phyloP scores from a whole-genome alignment of 345 rosid species.

The Ailanthus altissimus region DNA sequence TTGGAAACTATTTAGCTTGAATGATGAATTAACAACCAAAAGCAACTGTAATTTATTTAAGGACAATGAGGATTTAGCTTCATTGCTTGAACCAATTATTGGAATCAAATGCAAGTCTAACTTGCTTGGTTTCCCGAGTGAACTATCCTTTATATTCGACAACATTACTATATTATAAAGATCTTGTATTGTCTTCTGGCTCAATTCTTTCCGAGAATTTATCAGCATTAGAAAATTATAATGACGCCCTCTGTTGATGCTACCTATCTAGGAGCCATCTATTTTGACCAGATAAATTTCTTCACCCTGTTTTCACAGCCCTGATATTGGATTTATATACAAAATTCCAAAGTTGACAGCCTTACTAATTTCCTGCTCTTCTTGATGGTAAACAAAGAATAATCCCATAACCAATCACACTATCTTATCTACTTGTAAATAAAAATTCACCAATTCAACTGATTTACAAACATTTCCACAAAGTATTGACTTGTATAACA shows the following conservation, averaged over 20 bases:
- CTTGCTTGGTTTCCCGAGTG: neutral
- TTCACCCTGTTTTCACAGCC: neutral
- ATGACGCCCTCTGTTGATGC: neutral
- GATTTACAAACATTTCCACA: neutral
- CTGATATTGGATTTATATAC: neutral
- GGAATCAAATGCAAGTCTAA: neutral
- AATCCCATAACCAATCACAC: neutral
- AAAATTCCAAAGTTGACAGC: neutral
- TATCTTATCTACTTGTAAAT: neutral
- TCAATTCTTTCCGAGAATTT: neutral
- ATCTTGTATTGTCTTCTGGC: neutral
- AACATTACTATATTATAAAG: neutral
- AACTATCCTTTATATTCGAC: neutral
- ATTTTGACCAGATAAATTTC: neutral
- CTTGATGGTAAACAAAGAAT: neutral
- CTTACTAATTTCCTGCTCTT: neutral
- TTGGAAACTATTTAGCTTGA: neutral
- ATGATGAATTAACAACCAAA: slow-evolving; percentile 4
- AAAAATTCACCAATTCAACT: neutral
- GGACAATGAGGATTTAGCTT: neutral
- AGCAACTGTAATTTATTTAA: neutral
- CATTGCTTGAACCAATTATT: neutral
- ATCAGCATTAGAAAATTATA: neutral
- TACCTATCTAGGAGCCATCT: neutral
- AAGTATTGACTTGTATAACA: neutral